Evolutionary conservation across 305 asterid species (phyloP), one percentile per base, ranked within the genome.

Genomic region (Rubia peregrina): DNA sequence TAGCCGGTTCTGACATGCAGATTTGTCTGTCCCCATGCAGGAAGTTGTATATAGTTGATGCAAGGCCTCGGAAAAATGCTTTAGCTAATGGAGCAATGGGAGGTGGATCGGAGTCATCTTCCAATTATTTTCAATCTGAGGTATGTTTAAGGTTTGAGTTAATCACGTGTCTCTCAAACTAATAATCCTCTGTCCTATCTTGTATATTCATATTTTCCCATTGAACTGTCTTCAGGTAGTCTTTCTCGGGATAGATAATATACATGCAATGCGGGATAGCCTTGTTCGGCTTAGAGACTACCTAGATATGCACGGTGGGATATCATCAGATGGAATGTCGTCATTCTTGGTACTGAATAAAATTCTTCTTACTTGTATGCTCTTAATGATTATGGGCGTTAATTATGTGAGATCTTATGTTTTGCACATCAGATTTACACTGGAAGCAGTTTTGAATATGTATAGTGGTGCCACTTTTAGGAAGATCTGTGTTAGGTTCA

Each of bases 41-140:
- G 95, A 94, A 94, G 84, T 85, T 94, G 71, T 94, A 91, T 77
- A 94, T 94, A 57, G 96, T 95, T 81, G 99, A 94, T 83, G 99
- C 99, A 80, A 89, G 99, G 83, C 98, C 99, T 33, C 83, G 98
- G 78, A 94, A 89, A 83, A 94, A 94, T 80, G 99, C 99, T 82
- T 75, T 94, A 76, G 99, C 99, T 74, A 94, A 94, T 89, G 99
- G 99, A 74, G 99, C 99, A 68, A 91, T 94, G 99, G 99, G 99
- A 68, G 99, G 99, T 77, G 99, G 99, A 82, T 94, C 99, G 7
- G 99, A 94, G 85, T 94, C 99, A 59, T 94, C 99, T 75, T 87
- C 99, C 80, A 86, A 94, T 82, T 91, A 94, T 86, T 89, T 83
- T 61, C 97, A 89, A 51, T 89, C 98, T 62, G 99, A 94, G 98